Evolutionary conservation across 179 eudicot genomes (phyloP).

Genomic region (Vitellaria paradoxa): DNA sequence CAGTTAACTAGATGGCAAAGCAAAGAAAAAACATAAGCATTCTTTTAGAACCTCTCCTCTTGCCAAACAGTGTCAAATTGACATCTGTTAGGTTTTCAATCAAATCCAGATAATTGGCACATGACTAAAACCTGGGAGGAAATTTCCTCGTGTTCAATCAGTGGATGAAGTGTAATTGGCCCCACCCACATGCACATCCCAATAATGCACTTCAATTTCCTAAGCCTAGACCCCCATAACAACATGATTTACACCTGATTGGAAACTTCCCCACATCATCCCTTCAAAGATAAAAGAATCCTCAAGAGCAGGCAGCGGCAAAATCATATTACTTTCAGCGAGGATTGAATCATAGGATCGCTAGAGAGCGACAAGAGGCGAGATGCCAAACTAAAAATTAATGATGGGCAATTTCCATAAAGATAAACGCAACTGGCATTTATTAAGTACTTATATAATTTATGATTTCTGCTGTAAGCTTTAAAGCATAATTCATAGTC

Average conservation of each 20-base stretch:
- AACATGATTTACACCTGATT: background rate
- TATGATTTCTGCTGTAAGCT: background rate
- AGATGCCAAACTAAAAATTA: background rate
- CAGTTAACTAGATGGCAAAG: too few relatives aligned
- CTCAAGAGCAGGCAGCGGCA: background rate
- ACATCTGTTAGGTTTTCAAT: too few relatives aligned
- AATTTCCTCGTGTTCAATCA: background rate
- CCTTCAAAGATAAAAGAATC: background rate
- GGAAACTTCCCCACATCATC: conserved; percentile 3
- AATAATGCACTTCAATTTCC: background rate
- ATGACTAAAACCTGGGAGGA: background rate
- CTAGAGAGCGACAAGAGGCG: background rate
- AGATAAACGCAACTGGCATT: background rate
- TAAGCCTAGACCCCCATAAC: background rate
- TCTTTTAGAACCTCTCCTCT: too few relatives aligned
- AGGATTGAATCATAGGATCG: background rate
- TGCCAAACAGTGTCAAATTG: too few relatives aligned
- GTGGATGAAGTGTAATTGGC: background rate
- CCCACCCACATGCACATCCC: background rate
- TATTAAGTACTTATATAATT: background rate
- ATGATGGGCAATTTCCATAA: background rate
- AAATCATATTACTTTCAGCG: background rate
- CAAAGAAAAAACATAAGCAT: too few relatives aligned
- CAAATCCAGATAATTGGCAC: background rate
- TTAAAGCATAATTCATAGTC: background rate